These are phyloP conservation scores for Wallemia mellicola DNA, from an alignment of 1,284 basidiomycete species.

Conservation along the genomic window DNA sequence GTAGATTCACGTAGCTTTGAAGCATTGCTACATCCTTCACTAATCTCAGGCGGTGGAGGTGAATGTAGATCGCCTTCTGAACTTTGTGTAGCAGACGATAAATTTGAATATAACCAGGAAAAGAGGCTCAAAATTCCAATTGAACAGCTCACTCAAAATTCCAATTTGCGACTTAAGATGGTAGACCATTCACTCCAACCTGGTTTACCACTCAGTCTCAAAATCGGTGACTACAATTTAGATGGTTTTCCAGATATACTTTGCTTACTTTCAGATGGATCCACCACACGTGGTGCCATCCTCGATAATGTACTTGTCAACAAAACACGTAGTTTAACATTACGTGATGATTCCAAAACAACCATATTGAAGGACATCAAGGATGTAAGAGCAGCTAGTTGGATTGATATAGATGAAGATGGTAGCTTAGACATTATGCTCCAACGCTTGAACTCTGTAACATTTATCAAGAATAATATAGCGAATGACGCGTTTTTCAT, in stretches of 20 bases:
- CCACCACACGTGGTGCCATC: neutral
- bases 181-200: constrained; percentile 41
- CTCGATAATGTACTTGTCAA: neutral
- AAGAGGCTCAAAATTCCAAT: constrained; percentile 27
- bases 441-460: constrained; percentile 34
- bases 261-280: constrained; percentile 22
- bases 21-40: constrained; percentile 4
- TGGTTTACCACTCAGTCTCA: constrained; percentile 44
- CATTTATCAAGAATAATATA: constrained; percentile 88
- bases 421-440: constrained; percentile 78
- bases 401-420: constrained; percentile 86
- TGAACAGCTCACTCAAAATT: constrained; percentile 12
- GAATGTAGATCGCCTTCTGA: constrained; percentile 43
- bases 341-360: constrained; percentile 5
- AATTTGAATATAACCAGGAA: constrained; percentile 45
- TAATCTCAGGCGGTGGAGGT: neutral
- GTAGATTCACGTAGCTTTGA: constrained; percentile 7
- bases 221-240: constrained; percentile 65
- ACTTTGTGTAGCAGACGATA: constrained; percentile 49
- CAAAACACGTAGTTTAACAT: neutral
- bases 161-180: no score
- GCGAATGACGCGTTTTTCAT: constrained; percentile 98
- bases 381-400: constrained; percentile 51
- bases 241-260: constrained; percentile 87
- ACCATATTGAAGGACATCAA: constrained; percentile 32